Evolutionary conservation across 2,329 filamentous ascomycete species (phyloP).

Genomic region (Phaeomoniella chlamydospora): DNA sequence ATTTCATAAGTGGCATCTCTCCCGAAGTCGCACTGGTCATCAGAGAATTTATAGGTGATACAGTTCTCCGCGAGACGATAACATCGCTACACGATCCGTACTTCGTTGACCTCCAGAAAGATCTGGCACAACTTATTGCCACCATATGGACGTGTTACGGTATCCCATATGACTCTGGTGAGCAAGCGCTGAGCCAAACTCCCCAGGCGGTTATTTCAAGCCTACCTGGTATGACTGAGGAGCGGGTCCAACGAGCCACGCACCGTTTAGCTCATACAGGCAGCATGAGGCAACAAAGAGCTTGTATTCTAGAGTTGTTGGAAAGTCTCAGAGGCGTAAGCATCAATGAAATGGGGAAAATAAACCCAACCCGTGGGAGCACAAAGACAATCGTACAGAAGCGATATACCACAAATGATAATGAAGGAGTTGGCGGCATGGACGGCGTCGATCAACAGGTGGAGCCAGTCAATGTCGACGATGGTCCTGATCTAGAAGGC

Average conservation of each 20-base stretch:
- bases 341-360: constrained; percentile 83
- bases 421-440: constrained; percentile 10
- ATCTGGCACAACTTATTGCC: constrained; percentile 77
- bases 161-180: constrained; percentile 8
- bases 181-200: constrained; percentile 44
- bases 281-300: constrained; percentile 62
- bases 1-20: constrained; percentile 12
- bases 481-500: constrained; percentile 34
- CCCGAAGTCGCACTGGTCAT: constrained; percentile 49
- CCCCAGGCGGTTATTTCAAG: constrained; percentile 63
- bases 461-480: constrained; percentile 26
- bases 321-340: constrained; percentile 80
- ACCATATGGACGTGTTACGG: constrained; percentile 69
- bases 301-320: constrained; percentile 68
- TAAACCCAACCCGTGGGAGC: constrained; percentile 33
- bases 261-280: constrained; percentile 43
- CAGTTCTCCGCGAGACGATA: constrained; percentile 81
- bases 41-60: constrained; percentile 76
- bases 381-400: constrained; percentile 27
- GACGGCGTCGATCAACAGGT: constrained; percentile 21
- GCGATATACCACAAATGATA: constrained; percentile 28
- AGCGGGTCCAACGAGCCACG: constrained; percentile 52
- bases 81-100: constrained; percentile 87
- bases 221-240: constrained; percentile 59
- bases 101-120: constrained; percentile 91